Conservation (phyloP, 2,329 filamentous ascomycete species). For the Coniochaeta prunicola region DNA sequence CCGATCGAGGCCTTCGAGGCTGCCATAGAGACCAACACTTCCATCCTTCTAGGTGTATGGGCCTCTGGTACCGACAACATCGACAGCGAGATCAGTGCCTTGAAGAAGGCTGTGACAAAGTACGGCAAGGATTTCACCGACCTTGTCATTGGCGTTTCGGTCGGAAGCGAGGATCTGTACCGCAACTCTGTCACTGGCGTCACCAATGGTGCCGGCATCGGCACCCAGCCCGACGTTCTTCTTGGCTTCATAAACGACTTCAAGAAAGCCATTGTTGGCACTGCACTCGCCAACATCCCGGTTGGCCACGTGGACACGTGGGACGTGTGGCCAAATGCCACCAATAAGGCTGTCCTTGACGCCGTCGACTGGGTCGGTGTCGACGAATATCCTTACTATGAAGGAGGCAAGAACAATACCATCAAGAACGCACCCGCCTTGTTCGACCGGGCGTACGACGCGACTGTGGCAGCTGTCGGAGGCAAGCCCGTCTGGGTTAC, state of each 20-base stretch:
- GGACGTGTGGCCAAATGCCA: constrained; percentile 52
- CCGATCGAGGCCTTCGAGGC: constrained; percentile 76
- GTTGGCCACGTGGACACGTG: constrained; percentile 65
- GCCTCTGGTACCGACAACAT: constrained; percentile 46
- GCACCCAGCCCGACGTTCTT: constrained; percentile 50
- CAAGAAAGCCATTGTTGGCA: constrained; percentile 46
- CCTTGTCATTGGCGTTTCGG: constrained; percentile 57
- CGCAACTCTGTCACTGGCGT: constrained; percentile 53
- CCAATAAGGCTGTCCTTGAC: constrained; percentile 52
- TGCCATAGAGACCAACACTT: constrained; percentile 51
- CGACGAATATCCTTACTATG: constrained; percentile 61
- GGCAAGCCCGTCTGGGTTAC: constrained; percentile 54
- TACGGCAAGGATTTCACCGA: constrained; percentile 44
- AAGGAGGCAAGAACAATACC: constrained; percentile 45
- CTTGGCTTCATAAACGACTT: constrained; percentile 61
- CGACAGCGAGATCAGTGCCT: constrained; percentile 51
- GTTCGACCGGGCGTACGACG: constrained; percentile 43
- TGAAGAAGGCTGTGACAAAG: constrained; percentile 46
- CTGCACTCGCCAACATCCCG: constrained; percentile 36
- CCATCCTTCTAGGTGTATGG: constrained; percentile 61
- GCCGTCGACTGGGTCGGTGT: constrained; percentile 59
- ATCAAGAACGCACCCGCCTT: constrained; percentile 48
- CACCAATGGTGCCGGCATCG: constrained; percentile 54
- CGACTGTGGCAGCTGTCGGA: constrained; percentile 34
- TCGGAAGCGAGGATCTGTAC: constrained; percentile 64